Percentiles rank a stretch among this genome's conserved stretches.
phyloP scores from a whole-genome alignment of 2,329 filamentous ascomycete species.

The Neofusicoccum sp. region DNA sequence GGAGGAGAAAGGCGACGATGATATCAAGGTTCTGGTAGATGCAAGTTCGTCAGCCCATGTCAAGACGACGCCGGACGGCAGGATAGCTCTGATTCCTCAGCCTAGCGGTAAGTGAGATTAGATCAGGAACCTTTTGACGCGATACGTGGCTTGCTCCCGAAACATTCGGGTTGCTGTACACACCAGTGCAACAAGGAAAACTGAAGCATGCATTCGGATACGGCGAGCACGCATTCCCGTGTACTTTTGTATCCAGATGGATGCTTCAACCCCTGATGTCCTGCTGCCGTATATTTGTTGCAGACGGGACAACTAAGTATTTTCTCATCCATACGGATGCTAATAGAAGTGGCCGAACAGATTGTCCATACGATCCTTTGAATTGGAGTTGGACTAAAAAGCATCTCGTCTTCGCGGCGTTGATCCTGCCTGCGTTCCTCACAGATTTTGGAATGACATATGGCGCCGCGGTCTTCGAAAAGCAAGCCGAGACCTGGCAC shows the following conservation, averaged over 20 bases:
- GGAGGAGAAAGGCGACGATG: background rate
- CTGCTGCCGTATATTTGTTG: no score
- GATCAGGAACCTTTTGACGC: no score
- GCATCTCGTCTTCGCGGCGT: constrained; percentile 23
- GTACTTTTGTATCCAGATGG: no score
- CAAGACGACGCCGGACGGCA: constrained; percentile 37
- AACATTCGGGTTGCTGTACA: no score
- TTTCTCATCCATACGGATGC: no score
- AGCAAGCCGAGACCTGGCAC: constrained; percentile 21
- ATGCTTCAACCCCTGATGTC: no score
- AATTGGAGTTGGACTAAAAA: constrained; percentile 33
- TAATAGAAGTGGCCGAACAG: background rate
- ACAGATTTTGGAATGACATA: constrained; percentile 24
- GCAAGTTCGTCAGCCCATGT: constrained; percentile 20
- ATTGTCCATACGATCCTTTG: constrained; percentile 29
- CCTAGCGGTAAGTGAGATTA: constrained; percentile 39
- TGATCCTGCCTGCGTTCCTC: constrained; percentile 23
- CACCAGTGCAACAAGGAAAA: no score
- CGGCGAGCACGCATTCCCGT: no score
- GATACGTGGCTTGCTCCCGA: no score
- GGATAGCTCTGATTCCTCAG: constrained; percentile 54
- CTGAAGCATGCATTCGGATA: no score
- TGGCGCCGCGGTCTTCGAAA: constrained; percentile 15
- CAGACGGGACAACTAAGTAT: no score
- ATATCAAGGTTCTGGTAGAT: background rate